Percentiles rank a stretch among this genome's conserved stretches.
Conservation (phyloP, 768 basidiomycete genomes). For the Lepiota venenata region DNA sequence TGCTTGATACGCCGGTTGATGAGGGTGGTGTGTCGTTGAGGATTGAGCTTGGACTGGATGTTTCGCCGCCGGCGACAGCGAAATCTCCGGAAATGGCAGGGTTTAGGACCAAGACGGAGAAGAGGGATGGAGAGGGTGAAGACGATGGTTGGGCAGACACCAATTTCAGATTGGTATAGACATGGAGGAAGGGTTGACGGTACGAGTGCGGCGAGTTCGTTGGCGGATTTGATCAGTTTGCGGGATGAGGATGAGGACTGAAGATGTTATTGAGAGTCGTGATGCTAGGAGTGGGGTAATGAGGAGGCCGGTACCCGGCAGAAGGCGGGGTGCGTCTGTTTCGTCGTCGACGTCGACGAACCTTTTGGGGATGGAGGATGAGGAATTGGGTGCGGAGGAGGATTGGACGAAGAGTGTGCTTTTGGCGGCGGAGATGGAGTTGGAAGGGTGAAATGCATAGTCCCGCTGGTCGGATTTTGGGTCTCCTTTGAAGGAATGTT, state of each 20-base stretch:
- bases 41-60: constrained; percentile 31
- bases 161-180: constrained; percentile 33
- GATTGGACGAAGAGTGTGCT: constrained; percentile 78
- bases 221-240: constrained; percentile 11
- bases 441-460: background rate
- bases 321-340: constrained; percentile 23
- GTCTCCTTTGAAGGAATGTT: background rate
- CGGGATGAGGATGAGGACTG: constrained; percentile 7
- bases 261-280: background rate
- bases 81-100: background rate
- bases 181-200: constrained; percentile 14
- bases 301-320: constrained; percentile 15
- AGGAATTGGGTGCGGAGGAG: constrained; percentile 43
- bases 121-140: constrained; percentile 11
- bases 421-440: constrained; percentile 51
- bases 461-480: background rate
- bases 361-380: constrained; percentile 45
- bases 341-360: constrained; percentile 36
- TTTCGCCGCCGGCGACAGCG: constrained; percentile 27
- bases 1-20: constrained; percentile 61
- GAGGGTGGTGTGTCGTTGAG: constrained; percentile 40
- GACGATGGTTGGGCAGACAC: constrained; percentile 24
- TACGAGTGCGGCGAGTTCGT: constrained; percentile 20
- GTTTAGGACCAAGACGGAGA: too few relatives aligned
- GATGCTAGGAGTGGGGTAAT: background rate